Percentiles rank a stretch among this genome's conserved stretches.
Evolutionary conservation across 495 filamentous ascomycete genomes (phyloP).

Genomic region (Friedmanniomyces endolithicus): DNA sequence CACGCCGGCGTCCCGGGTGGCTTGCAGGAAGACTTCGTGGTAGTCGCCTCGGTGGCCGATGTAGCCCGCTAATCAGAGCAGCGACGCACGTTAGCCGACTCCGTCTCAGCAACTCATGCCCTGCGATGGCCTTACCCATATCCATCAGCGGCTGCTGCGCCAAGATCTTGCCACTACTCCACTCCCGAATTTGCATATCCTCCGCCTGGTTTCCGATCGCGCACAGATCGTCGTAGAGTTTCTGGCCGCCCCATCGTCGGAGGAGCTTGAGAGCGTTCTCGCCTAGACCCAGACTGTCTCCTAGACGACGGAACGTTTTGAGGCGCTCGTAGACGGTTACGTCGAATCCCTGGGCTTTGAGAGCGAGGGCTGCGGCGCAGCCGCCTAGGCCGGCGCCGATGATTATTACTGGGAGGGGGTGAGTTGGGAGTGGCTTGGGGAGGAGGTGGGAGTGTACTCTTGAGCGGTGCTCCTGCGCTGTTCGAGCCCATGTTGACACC

Average conservation of each 20-base stretch:
- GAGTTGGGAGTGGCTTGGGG: not conserved
- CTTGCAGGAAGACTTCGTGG: constrained; percentile 39
- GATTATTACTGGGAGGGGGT: constrained; percentile 32
- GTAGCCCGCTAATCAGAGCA: constrained; percentile 27
- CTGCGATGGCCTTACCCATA: constrained; percentile 31
- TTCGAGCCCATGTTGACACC: too few species aligned
- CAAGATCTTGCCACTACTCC: constrained; percentile 35
- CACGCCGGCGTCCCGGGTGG: constrained; percentile 37
- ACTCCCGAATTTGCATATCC: constrained; percentile 39
- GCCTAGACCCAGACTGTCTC: constrained; percentile 40
- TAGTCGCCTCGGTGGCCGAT: constrained; percentile 43
- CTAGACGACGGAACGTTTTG: constrained; percentile 37
- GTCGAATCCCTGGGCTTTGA: constrained; percentile 40
- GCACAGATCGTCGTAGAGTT: constrained; percentile 26
- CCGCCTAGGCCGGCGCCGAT: constrained; percentile 45
- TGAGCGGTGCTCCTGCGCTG: too few species aligned
- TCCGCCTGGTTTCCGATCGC: constrained; percentile 42
- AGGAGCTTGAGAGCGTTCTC: constrained; percentile 42
- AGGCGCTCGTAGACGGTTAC: constrained; percentile 42
- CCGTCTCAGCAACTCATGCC: too few species aligned
- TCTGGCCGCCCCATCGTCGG: constrained; percentile 38
- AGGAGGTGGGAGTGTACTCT: not conserved
- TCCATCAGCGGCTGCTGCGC: constrained; percentile 45
- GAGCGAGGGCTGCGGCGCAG: constrained; percentile 40
- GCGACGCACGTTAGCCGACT: too few species aligned